Conservation (phyloP, 495 filamentous ascomycete genomes). For the Podospora bellae-mahoneyi region DNA sequence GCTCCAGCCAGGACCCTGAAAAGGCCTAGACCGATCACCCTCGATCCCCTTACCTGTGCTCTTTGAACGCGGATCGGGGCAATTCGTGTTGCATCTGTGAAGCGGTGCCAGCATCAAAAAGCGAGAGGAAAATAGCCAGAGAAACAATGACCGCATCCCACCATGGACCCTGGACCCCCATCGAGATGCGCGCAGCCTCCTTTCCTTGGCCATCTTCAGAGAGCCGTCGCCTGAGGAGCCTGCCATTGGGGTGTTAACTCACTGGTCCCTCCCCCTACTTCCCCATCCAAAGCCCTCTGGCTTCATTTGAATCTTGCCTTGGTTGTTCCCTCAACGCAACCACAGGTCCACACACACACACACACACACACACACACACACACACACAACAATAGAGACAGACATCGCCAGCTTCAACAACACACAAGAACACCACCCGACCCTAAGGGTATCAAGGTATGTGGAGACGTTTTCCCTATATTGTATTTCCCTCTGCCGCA, state of each 20-base stretch:
- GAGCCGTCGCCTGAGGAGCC: neutral
- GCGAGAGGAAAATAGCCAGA: neutral
- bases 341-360: neutral
- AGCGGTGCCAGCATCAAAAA: slow-evolving; percentile 6
- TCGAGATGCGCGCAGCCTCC: neutral
- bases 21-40: slow-evolving; percentile 19
- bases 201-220: neutral
- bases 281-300: neutral
- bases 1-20: slow-evolving; percentile 24
- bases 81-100: slow-evolving; percentile 30
- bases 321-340: neutral
- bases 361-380: neutral
- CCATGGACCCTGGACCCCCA: slow-evolving; percentile 10
- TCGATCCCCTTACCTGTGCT: slow-evolving; percentile 18
- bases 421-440: neutral
- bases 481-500: neutral
- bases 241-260: neutral
- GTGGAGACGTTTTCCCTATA: neutral
- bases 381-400: neutral
- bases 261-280: neutral
- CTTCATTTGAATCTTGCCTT: neutral
- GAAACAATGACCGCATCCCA: slow-evolving; percentile 5
- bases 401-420: neutral
- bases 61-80: slow-evolving; percentile 22
- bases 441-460: neutral